These are phyloP conservation scores for Colletotrichum sidae DNA, from an alignment of 2,329 filamentous ascomycete species.

Conservation along the genomic window DNA sequence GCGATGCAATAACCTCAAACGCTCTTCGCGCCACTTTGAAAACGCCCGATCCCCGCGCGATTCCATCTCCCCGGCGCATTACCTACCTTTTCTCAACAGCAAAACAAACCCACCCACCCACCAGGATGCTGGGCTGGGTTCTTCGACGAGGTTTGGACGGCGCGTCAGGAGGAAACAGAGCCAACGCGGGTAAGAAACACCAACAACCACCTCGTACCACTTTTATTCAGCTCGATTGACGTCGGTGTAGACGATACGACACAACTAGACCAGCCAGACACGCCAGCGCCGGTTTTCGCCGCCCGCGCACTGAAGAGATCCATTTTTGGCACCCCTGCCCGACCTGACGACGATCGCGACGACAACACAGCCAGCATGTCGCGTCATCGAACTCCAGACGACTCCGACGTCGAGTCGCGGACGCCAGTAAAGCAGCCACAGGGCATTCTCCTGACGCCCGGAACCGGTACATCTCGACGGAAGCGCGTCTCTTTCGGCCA, in stretches of 20 bases:
- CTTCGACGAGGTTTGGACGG: conserved; percentile 59
- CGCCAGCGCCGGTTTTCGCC: conserved; percentile 74
- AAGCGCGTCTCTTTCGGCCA: conserved; percentile 75
- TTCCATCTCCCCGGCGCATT: neutral
- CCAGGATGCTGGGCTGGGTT: conserved; percentile 70
- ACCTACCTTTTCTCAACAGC: neutral
- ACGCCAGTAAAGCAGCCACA: conserved; percentile 62
- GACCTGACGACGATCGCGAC: conserved; percentile 49
- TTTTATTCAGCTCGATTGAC: conserved; percentile 1
- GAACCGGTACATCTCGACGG: conserved; percentile 68
- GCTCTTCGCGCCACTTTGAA: conserved; percentile 14
- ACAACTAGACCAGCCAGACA: conserved; percentile 70
- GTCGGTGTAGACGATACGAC: conserved; percentile 50
- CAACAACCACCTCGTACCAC: neutral
- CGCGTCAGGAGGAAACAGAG: conserved; percentile 48
- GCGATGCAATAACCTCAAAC: conserved; percentile 16
- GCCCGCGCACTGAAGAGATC: conserved; percentile 73
- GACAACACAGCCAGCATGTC: conserved; percentile 36
- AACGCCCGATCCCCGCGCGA: conserved; percentile 11
- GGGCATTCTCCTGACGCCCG: conserved; percentile 73
- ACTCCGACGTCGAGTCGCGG: conserved; percentile 46
- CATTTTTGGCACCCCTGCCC: conserved; percentile 69
- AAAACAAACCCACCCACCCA: conserved; percentile 10
- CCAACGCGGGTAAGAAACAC: conserved; percentile 38
- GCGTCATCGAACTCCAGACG: conserved; percentile 22